Evolutionary conservation across 768 basidiomycete genomes (phyloP), one percentile per base, ranked within the genome.

Genomic region (Flagelloscypha sp.): DNA sequence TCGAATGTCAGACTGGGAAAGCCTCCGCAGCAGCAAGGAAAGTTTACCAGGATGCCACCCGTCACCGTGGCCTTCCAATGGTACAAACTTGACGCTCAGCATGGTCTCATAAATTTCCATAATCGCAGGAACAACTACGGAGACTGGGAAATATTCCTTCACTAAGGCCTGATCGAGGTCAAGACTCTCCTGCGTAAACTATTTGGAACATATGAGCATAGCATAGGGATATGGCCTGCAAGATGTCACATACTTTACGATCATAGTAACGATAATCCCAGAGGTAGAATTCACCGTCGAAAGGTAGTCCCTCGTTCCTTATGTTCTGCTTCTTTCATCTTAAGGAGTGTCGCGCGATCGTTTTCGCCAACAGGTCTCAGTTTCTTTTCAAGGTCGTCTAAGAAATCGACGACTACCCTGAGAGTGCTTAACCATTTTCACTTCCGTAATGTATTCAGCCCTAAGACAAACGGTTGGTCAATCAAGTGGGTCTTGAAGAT

Each of bases 71-170:
- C 72, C 72, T 41, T 76, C 73, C 32, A 63, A 38, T 42, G 65
- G 61, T 3, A 63, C 47, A 46, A 90, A 88, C 38, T 66, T 65
- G 24, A 93, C 85, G 12, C 82, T 72, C 18, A 93, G 74, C 13
- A 92, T 60, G 37, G 76, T 76, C 55, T 89, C 84, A 56, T 92
- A 93, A 49, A 92, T 86, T 10, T 73, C 63, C 30, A 93, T 66
- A 47, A 93, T 86, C 3, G 80, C 68, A 5, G 85, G 83, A 8
- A 93, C 82, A 27, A 93, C 85, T 12, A 79, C 72, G 2, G 76
- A 66, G 3, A 90, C 89, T 0, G 87, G 86, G 71, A 93, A 90
- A 55, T 89, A 87, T 53, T 90, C 82, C 57, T 90, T 89, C 44
- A 92, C 76, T 9, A 79, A 62, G 43, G 72, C 71, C 45, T 89